These are phyloP conservation scores for Candida albicans DNA, from an alignment of 1,139 yeast species.

Conservation along the genomic window DNA sequence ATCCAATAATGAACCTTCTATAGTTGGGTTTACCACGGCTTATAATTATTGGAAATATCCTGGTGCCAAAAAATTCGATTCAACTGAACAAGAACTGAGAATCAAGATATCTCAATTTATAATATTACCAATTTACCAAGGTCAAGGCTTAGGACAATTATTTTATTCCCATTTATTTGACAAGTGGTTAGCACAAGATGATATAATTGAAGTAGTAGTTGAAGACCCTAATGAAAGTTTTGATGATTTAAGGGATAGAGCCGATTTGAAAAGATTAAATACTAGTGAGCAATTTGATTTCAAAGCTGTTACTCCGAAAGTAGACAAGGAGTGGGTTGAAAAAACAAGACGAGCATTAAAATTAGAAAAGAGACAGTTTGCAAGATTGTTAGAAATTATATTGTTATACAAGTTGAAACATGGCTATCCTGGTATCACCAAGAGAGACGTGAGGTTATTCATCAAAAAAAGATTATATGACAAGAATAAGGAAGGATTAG, in stretches of 20 bases:
- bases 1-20: conserved; percentile 37
- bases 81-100: conserved; percentile 44
- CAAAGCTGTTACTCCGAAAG: conserved; percentile 21
- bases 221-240: conserved; percentile 95
- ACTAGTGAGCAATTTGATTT: conserved; percentile 23
- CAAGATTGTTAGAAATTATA: conserved; percentile 75
- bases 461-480: conserved; percentile 73
- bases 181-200: conserved; percentile 52
- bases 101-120: conserved; percentile 87
- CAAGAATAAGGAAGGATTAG: conserved; percentile 77
- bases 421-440: conserved; percentile 23
- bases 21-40: conserved; percentile 81
- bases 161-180: conserved; percentile 59
- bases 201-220: conserved; percentile 75
- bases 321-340: conserved; percentile 47
- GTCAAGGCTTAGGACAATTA: conserved; percentile 65
- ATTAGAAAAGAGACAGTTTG: conserved; percentile 76
- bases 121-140: conserved; percentile 78
- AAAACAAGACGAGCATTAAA: conserved; percentile 45
- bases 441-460: conserved; percentile 51
- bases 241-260: conserved; percentile 85
- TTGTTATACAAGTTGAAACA: conserved; percentile 46
- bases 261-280: conserved; percentile 62
- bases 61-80: conserved; percentile 58
- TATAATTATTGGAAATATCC: conserved; percentile 83